Evolutionary conservation across 2,329 filamentous ascomycete genomes (phyloP).

Genomic region (Xylariaceae sp.): DNA sequence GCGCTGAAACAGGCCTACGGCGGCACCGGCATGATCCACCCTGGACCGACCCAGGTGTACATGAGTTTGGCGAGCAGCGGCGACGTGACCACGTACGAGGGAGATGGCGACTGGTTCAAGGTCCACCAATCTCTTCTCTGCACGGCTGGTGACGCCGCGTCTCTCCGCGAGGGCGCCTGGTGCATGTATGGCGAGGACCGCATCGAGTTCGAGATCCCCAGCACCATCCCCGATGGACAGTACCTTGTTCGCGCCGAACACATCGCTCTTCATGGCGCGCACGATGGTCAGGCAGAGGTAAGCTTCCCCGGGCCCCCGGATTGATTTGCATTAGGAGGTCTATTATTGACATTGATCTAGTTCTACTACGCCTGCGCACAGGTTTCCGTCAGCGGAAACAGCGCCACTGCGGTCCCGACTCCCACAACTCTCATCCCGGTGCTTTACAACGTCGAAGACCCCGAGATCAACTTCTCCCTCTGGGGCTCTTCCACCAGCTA

Average conservation of each 20-base stretch:
- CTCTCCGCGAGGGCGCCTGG: conserved; percentile 1
- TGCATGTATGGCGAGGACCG: conserved; percentile 6
- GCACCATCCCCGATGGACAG: conserved; percentile 18
- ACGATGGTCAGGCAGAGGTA: conserved; percentile 13
- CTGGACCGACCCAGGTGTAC: conserved; percentile 13
- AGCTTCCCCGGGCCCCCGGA: too few relatives aligned
- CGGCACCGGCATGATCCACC: conserved; percentile 17
- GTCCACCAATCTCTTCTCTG: conserved; percentile 5
- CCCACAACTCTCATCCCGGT: conserved; percentile 5
- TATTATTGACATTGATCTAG: too few relatives aligned
- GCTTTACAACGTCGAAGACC: conserved; percentile 2
- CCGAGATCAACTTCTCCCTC: conserved; percentile 7
- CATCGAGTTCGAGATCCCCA: conserved; percentile 18
- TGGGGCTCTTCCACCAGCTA: conserved; percentile 5
- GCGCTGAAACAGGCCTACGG: conserved; percentile 23
- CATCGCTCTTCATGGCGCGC: conserved; percentile 20
- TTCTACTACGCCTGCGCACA: conserved; percentile 14
- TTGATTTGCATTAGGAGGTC: too few relatives aligned
- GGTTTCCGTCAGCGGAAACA: conserved; percentile 11
- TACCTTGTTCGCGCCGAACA: conserved; percentile 25
- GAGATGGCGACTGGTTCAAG: conserved; percentile 15
- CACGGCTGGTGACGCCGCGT: conserved; percentile 1
- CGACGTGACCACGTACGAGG: conserved; percentile 7
- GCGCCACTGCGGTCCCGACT: not conserved
- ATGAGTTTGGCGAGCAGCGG: conserved; percentile 6